Conservation (phyloP, 2,329 filamentous ascomycete species). For the Nemania abortiva region DNA sequence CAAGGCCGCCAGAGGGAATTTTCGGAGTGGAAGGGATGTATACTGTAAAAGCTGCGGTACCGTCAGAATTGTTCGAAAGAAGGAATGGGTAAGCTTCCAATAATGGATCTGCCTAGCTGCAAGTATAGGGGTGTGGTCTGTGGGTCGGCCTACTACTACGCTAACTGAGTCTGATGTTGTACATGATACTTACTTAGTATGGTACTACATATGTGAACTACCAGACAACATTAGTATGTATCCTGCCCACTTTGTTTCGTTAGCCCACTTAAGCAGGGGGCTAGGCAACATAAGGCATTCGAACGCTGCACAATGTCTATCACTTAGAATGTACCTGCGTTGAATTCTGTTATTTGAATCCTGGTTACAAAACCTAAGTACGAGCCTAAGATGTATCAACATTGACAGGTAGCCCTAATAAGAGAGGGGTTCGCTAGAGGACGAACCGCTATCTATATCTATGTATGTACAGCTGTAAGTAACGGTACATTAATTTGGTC, state of each 20-base stretch:
- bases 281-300: neutral
- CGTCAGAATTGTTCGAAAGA: conserved; percentile 25
- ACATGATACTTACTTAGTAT: neutral
- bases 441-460: neutral
- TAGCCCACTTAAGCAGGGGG: conserved; percentile 19
- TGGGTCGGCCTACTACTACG: conserved; percentile 7
- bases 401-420: neutral
- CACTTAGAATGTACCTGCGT: neutral
- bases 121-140: conserved; percentile 30
- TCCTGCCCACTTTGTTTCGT: conserved; percentile 9
- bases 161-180: conserved; percentile 10
- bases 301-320: neutral
- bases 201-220: neutral
- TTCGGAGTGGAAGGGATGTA: conserved; percentile 17
- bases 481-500: neutral
- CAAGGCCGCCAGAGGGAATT: conserved; percentile 22
- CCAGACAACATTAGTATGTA: neutral
- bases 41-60: conserved; percentile 15
- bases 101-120: conserved; percentile 20
- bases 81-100: conserved; percentile 28
- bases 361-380: neutral
- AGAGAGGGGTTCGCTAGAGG: neutral
- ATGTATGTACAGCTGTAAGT: too few species aligned
- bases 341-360: neutral
- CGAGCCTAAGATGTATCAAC: neutral